Evolutionary conservation across 352 stramenopile species (phyloP).

Genomic region (Pythium folliculosum): DNA sequence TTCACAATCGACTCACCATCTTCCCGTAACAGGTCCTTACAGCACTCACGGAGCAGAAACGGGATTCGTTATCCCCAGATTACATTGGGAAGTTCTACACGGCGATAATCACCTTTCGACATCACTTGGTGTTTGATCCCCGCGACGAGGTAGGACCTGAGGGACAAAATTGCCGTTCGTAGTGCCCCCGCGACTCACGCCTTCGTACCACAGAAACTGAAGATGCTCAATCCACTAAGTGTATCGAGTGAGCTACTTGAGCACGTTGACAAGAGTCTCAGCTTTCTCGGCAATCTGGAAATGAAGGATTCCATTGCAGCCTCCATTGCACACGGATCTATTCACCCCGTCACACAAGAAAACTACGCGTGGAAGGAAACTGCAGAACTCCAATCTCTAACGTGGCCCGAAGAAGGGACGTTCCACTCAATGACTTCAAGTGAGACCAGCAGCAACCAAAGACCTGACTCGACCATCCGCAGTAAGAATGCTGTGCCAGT

Average conservation of each 20-base stretch:
- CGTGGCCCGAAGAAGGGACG: slow-evolving; percentile 18
- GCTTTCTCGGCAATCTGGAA: slow-evolving; percentile 73
- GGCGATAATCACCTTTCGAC: slow-evolving; percentile 84
- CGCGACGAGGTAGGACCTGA: slow-evolving; percentile 43
- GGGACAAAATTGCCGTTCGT: background rate
- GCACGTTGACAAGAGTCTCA: slow-evolving; percentile 52
- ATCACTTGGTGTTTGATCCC: slow-evolving; percentile 88
- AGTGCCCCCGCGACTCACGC: background rate
- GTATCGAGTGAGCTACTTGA: slow-evolving; percentile 56
- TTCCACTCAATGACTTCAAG: slow-evolving; percentile 58
- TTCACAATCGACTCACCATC: background rate
- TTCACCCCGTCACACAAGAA: slow-evolving; percentile 72
- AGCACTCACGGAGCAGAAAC: slow-evolving; percentile 56
- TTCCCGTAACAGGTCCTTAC: slow-evolving; percentile 43
- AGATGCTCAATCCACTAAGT: slow-evolving; percentile 73
- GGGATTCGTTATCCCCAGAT: slow-evolving; percentile 35
- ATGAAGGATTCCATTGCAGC: slow-evolving; percentile 52
- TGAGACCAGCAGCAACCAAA: slow-evolving; percentile 40
- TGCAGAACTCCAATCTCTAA: slow-evolving; percentile 19
- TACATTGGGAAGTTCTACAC: slow-evolving; percentile 55
- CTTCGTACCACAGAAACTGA: slow-evolving; percentile 51
- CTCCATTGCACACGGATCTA: slow-evolving; percentile 56
- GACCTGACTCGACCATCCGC: background rate
- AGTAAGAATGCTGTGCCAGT: background rate
- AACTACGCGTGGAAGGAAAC: slow-evolving; percentile 73